Evolutionary conservation across 2,329 filamentous ascomycete species (phyloP).

Genomic region (Penicillium sp.): DNA sequence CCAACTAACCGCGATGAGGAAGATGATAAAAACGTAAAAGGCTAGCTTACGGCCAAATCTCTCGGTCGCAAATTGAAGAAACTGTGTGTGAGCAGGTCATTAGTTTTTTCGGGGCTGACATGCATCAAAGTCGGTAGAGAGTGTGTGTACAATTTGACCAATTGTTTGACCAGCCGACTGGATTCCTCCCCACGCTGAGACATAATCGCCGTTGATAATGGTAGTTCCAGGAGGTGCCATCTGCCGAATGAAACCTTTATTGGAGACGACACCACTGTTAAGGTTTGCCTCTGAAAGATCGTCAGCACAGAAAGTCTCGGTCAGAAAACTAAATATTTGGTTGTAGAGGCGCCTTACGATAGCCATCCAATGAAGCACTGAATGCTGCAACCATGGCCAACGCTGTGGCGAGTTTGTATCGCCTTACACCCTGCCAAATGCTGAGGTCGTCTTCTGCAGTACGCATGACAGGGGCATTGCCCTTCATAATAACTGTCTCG

Average conservation of each 20-base stretch:
- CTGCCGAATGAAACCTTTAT: background rate
- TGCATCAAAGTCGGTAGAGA: background rate
- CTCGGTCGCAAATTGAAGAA: background rate
- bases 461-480: background rate
- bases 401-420: background rate
- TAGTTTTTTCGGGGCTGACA: too few relatives aligned
- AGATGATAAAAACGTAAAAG: background rate
- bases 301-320: background rate
- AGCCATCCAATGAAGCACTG: background rate
- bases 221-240: background rate
- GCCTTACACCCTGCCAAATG: background rate
- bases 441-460: background rate
- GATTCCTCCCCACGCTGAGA: background rate
- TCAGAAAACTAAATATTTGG: background rate
- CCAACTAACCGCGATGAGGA: background rate
- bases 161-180: background rate
- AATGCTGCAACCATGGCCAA: background rate
- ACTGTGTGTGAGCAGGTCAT: background rate
- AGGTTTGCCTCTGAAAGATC: background rate
- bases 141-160: background rate
- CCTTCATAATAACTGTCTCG: background rate
- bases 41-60: background rate
- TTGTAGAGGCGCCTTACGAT: background rate
- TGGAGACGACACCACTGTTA: background rate
- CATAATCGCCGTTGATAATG: background rate